A percentile compares a stretch with the other conserved stretches of the same genome.
phyloP scores from a whole-genome alignment of 192 early-diverging fungal genomes.

The Coemansia sp. region DNA sequence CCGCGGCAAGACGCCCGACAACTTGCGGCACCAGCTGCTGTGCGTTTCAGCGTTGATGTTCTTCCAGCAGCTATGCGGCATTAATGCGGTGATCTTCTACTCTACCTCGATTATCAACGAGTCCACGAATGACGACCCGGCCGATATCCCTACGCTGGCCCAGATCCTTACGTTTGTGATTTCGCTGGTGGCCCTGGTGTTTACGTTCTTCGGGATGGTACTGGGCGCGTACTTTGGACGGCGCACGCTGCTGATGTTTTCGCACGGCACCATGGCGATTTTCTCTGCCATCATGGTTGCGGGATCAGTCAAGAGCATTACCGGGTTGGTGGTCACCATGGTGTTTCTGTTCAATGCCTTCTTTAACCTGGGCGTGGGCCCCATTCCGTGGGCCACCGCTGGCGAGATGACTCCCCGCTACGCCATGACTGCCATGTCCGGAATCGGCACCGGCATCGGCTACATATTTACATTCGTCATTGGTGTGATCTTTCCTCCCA shows the following conservation, averaged over 20 bases:
- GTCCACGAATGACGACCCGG: slow-evolving; percentile 47
- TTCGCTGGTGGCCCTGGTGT: slow-evolving; percentile 46
- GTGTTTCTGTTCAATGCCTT: slow-evolving; percentile 74
- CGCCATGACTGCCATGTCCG: slow-evolving; percentile 67
- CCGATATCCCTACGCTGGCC: slow-evolving; percentile 52
- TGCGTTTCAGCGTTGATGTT: slow-evolving; percentile 67
- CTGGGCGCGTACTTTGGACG: slow-evolving; percentile 74
- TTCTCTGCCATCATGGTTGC: slow-evolving; percentile 65
- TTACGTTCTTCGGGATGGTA: slow-evolving; percentile 48
- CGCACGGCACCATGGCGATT: slow-evolving; percentile 60
- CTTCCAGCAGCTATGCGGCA: slow-evolving; percentile 80
- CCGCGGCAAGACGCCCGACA: slow-evolving; percentile 51
- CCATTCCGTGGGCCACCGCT: slow-evolving; percentile 78
- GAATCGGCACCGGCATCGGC: slow-evolving; percentile 71
- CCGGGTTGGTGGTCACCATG: slow-evolving; percentile 60
- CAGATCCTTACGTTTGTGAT: slow-evolving; percentile 53
- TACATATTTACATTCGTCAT: slow-evolving; percentile 66
- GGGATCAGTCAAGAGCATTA: slow-evolving; percentile 57
- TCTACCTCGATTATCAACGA: slow-evolving; percentile 78
- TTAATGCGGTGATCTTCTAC: slow-evolving; percentile 85
- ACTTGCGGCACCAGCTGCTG: slow-evolving; percentile 61
- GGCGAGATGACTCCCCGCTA: slow-evolving; percentile 76
- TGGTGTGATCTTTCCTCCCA: slow-evolving; percentile 62
- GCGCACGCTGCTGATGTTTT: slow-evolving; percentile 66
- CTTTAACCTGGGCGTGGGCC: slow-evolving; percentile 78